These are phyloP conservation scores for Lipomyces kockii DNA, from an alignment of 805 yeast genomes.

Conservation along the genomic window DNA sequence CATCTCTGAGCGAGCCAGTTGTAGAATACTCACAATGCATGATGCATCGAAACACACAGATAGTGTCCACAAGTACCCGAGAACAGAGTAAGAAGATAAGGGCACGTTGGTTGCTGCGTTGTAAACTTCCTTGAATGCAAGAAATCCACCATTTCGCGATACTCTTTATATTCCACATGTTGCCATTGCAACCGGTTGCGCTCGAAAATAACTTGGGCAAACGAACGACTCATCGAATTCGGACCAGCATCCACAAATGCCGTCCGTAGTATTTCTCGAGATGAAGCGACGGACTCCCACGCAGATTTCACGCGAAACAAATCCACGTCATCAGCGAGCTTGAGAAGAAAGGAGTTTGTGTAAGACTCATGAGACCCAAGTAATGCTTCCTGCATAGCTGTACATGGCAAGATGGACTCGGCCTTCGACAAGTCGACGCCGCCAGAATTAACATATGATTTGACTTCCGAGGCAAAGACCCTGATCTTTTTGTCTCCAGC, in stretches of 20 bases:
- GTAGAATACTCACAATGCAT: conserved; percentile 27
- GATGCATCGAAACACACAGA: conserved; percentile 28
- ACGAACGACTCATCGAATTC: conserved; percentile 18
- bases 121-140: background rate
- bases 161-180: background rate
- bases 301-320: conserved; percentile 1
- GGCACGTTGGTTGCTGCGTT: conserved; percentile 5
- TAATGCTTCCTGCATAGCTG: conserved; percentile 37
- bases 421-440: conserved; percentile 2
- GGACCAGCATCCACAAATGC: conserved; percentile 25
- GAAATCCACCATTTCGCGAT: background rate
- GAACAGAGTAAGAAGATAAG: conserved; percentile 15
- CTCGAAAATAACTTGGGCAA: conserved; percentile 25
- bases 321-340: conserved; percentile 12
- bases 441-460: background rate
- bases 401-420: conserved; percentile 24
- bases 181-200: background rate
- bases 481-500: background rate
- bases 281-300: conserved; percentile 12
- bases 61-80: background rate
- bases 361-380: conserved; percentile 18
- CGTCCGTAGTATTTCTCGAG: conserved; percentile 32
- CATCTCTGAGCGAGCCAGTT: background rate
- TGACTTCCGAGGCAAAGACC: conserved; percentile 9
- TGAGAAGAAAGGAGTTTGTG: conserved; percentile 25